These are phyloP conservation scores for Didymella lethalis DNA, from an alignment of 2,329 filamentous ascomycete genomes.

Conservation along the genomic window DNA sequence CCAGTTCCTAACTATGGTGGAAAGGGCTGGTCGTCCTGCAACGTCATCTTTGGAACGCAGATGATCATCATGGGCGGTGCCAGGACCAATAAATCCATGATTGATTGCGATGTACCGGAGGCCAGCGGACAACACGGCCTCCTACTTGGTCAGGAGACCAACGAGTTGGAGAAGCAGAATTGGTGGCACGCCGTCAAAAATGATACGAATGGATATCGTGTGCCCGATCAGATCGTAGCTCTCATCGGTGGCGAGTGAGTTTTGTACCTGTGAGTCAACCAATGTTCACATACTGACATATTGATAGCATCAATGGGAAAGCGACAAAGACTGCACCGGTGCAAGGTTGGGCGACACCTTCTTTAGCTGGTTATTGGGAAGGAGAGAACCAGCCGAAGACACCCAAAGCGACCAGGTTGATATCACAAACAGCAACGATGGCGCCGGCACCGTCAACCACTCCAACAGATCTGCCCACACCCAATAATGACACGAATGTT, in stretches of 20 bases:
- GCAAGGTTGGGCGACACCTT: neutral
- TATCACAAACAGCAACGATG: too few species aligned
- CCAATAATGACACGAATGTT: neutral
- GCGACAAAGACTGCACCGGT: neutral
- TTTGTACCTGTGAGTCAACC: too few species aligned
- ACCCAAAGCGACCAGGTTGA: too few species aligned
- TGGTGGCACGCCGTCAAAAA: neutral
- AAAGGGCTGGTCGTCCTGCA: conserved; percentile 60
- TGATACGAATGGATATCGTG: neutral
- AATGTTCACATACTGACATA: neutral
- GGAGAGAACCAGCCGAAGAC: too few species aligned
- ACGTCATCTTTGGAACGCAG: conserved; percentile 61
- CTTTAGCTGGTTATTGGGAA: too few species aligned
- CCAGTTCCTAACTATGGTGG: conserved; percentile 38
- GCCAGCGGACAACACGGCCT: conserved; percentile 63
- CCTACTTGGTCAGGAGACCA: conserved; percentile 56
- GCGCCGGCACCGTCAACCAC: too few species aligned
- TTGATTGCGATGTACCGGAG: conserved; percentile 57
- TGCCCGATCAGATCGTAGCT: neutral
- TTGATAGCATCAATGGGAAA: neutral
- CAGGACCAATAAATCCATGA: conserved; percentile 47
- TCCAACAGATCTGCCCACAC: too few species aligned
- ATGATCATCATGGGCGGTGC: conserved; percentile 67
- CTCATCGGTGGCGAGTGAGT: conserved; percentile 5
- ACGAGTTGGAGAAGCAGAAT: conserved; percentile 23